Evolutionary conservation across 2,329 filamentous ascomycete species (phyloP).

Genomic region (Pezicula carpinea): DNA sequence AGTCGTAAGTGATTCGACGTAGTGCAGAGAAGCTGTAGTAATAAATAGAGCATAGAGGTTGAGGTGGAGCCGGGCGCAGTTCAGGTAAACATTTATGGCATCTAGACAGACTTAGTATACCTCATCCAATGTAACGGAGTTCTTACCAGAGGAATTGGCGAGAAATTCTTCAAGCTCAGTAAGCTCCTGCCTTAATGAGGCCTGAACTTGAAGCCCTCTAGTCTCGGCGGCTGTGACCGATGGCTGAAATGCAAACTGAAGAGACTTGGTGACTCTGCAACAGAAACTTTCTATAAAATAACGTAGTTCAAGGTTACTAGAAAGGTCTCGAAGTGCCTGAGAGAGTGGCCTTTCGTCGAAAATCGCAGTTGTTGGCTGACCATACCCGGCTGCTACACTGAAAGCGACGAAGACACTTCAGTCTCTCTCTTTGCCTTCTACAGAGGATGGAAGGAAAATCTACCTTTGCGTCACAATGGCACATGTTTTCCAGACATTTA

Average conservation of each 20-base stretch:
- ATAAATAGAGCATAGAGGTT: slow-evolving; percentile 1
- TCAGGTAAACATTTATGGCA: background rate
- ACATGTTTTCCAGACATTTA: slow-evolving; percentile 74
- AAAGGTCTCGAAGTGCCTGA: background rate
- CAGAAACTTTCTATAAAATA: background rate
- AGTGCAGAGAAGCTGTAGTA: background rate
- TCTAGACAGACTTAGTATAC: background rate
- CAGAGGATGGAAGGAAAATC: background rate
- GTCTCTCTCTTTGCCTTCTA: background rate
- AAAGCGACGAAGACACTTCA: background rate
- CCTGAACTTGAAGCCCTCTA: background rate
- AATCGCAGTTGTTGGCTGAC: slow-evolving; percentile 70
- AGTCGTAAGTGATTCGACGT: background rate
- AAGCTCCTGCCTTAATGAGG: background rate
- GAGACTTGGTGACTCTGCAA: background rate
- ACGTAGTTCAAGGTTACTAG: background rate
- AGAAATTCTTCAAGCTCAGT: background rate
- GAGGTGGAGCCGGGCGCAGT: slow-evolving; percentile 2
- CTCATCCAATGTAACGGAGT: background rate
- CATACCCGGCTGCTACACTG: slow-evolving; percentile 68
- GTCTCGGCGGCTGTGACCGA: background rate
- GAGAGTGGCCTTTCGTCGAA: slow-evolving; percentile 47
- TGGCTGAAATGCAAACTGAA: background rate
- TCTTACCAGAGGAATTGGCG: background rate
- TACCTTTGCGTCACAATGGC: slow-evolving; percentile 70